Evolutionary conservation across 2,329 filamentous ascomycete species (phyloP).

Genomic region (Fusarium protoensiforme): DNA sequence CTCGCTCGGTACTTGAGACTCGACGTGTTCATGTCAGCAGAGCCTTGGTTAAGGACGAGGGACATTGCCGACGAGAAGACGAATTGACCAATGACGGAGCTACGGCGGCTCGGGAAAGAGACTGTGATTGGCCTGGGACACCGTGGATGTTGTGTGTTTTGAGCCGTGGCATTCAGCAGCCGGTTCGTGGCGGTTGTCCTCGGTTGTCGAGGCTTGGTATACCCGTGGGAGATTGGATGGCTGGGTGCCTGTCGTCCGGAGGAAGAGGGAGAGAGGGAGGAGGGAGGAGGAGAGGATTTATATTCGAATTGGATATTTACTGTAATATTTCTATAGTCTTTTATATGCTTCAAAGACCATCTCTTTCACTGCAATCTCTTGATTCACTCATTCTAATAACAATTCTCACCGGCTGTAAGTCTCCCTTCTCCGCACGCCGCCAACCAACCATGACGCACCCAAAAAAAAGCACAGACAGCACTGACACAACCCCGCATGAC

Average conservation of each 20-base stretch:
- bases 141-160: not conserved
- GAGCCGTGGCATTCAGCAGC: slow-evolving; percentile 26
- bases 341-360: not conserved
- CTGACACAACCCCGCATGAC: slow-evolving; percentile 30
- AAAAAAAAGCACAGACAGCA: slow-evolving; percentile 5
- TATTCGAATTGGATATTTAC: not conserved
- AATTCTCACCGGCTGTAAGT: not conserved
- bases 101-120: slow-evolving; percentile 19
- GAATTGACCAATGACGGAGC: slow-evolving; percentile 46
- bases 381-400: not conserved
- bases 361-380: not conserved
- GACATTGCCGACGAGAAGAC: slow-evolving; percentile 32
- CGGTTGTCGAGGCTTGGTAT: slow-evolving; percentile 42
- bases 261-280: not conserved
- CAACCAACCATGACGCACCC: slow-evolving; percentile 10
- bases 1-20: slow-evolving; percentile 1
- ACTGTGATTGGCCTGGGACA: slow-evolving; percentile 22
- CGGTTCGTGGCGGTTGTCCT: slow-evolving; percentile 48
- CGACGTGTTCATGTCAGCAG: slow-evolving; percentile 16
- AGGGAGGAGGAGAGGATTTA: not conserved
- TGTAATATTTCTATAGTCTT: not conserved
- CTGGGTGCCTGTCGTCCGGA: not conserved
- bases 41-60: slow-evolving; percentile 43
- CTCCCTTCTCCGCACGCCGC: slow-evolving; percentile 21
- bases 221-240: slow-evolving; percentile 5